These are phyloP conservation scores for Yamadazyma paraphyllophila DNA, from an alignment of 805 yeast genomes.

Conservation along the genomic window DNA sequence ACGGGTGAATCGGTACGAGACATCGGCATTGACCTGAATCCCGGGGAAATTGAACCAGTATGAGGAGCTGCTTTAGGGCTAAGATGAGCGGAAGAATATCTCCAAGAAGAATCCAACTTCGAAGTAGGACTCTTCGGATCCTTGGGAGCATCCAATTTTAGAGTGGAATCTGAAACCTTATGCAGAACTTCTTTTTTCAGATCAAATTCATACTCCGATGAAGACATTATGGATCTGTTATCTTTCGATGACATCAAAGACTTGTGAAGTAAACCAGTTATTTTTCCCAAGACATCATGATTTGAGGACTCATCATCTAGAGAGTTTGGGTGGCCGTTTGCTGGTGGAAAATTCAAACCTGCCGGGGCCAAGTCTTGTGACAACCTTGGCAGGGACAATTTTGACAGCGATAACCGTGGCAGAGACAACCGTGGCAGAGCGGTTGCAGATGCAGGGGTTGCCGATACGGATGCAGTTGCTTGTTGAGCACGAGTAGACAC, in stretches of 20 bases:
- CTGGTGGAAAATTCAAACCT: not conserved
- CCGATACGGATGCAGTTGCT: not conserved
- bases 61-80: not conserved
- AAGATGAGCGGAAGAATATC: not conserved
- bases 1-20: constrained; percentile 39
- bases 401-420: not conserved
- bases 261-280: constrained; percentile 29
- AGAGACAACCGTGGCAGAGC: not conserved
- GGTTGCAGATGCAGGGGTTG: constrained; percentile 7
- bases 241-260: constrained; percentile 17
- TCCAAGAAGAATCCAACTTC: no score
- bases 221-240: not conserved
- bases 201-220: constrained; percentile 4
- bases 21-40: constrained; percentile 8
- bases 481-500: no score
- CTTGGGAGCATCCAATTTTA: constrained; percentile 1
- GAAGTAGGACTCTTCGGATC: not conserved
- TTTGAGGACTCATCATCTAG: constrained; percentile 14
- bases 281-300: constrained; percentile 29
- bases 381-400: not conserved
- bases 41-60: not conserved
- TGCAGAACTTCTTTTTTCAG: constrained; percentile 4
- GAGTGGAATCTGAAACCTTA: constrained; percentile 12
- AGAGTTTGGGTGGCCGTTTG: no score
- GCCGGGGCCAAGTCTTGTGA: no score